Conservation (phyloP, 208 protist species). For the Trypanosoma platydactyli region DNA sequence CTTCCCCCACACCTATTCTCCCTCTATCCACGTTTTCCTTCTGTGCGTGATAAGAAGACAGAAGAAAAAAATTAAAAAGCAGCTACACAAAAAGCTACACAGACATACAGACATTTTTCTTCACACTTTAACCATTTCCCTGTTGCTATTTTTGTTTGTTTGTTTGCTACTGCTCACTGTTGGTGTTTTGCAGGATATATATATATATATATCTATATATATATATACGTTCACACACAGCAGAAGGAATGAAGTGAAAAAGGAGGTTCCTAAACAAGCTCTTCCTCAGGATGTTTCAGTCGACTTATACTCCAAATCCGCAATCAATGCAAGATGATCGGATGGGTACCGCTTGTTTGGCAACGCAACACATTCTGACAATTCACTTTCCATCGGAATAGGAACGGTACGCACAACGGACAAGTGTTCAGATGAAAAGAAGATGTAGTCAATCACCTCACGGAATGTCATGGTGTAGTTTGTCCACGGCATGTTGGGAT, state of each 20-base stretch:
- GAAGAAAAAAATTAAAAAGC: conserved; percentile 13
- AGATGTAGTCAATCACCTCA: conserved; percentile 91
- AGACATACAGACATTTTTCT: background rate
- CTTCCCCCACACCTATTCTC: background rate
- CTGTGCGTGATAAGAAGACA: conserved; percentile 7
- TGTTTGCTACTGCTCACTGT: background rate
- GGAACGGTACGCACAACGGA: conserved; percentile 71
- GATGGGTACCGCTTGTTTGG: conserved; percentile 87
- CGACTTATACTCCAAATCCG: conserved; percentile 45
- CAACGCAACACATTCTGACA: conserved; percentile 78
- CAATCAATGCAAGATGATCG: conserved; percentile 89
- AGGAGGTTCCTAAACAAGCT: background rate
- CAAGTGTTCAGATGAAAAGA: conserved; percentile 57
- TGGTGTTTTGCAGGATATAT: no score
- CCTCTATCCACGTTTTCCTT: background rate
- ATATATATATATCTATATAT: background rate
- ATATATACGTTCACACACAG: conserved; percentile 1
- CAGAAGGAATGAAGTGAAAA: conserved; percentile 5
- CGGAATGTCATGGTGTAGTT: conserved; percentile 90
- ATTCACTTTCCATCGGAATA: conserved; percentile 71
- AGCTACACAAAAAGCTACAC: conserved; percentile 12
- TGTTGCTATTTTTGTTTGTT: background rate
- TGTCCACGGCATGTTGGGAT: conserved; percentile 72
- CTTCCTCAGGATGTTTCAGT: background rate
- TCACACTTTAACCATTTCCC: no score